Evolutionary conservation across 768 basidiomycete species (phyloP).

Genomic region (Kondoa malvinella): DNA sequence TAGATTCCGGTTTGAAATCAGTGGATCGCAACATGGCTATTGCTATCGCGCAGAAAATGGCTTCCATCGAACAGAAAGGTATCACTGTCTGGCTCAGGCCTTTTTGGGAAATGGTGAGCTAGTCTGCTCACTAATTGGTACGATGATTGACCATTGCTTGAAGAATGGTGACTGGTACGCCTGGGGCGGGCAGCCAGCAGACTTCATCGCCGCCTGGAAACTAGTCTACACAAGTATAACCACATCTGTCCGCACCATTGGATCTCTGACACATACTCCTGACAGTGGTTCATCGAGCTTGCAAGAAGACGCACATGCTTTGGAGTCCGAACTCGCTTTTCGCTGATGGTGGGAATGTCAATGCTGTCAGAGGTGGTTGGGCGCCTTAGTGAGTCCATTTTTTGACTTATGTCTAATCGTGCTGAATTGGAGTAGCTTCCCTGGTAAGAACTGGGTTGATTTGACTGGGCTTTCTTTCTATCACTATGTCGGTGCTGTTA

Average conservation of each 20-base stretch:
- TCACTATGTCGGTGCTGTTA: neutral
- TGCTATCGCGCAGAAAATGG: neutral
- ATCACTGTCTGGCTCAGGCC: neutral
- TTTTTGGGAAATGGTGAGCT: neutral
- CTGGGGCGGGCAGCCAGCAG: neutral
- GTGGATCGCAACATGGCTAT: neutral
- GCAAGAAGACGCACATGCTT: neutral
- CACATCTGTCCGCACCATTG: slow-evolving; percentile 6
- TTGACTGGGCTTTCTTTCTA: neutral
- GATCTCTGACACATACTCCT: neutral
- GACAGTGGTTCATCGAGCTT: neutral
- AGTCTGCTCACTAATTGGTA: neutral
- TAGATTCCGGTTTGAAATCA: neutral
- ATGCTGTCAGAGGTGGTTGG: neutral
- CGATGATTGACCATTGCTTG: neutral
- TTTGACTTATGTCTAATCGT: neutral
- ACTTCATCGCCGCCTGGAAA: slow-evolving; percentile 11
- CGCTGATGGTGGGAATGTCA: neutral
- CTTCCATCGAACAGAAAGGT: neutral
- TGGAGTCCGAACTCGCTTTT: neutral
- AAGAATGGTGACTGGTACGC: neutral
- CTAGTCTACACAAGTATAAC: slow-evolving; percentile 8
- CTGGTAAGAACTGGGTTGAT: neutral
- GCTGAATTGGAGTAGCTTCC: neutral
- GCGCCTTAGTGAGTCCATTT: neutral